Percentiles rank a stretch among this genome's conserved stretches.
phyloP scores from a whole-genome alignment of 2,329 filamentous ascomycete species.

The Beauveria bassiana region DNA sequence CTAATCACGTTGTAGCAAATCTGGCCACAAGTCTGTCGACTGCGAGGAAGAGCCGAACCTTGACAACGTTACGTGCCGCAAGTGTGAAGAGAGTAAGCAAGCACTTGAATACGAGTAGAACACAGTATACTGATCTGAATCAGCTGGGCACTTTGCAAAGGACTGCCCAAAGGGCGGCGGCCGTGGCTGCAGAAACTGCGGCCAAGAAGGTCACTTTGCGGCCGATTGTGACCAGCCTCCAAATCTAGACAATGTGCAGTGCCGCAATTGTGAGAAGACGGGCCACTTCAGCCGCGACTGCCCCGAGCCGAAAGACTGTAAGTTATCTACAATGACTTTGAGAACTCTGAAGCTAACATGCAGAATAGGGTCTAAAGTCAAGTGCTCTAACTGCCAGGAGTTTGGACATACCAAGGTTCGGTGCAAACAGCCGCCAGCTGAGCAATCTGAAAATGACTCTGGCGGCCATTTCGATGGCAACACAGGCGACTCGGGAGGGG shows the following conservation, averaged over 20 bases:
- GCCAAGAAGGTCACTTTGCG: conserved; percentile 50
- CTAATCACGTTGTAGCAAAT: conserved; percentile 27
- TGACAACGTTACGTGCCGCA: conserved; percentile 56
- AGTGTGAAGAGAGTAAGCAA: conserved; percentile 51
- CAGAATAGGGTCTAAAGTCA: conserved; percentile 31
- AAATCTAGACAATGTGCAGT: conserved; percentile 41
- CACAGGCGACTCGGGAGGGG: neutral
- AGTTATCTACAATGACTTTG: conserved; percentile 12
- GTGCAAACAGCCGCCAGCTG: conserved; percentile 25
- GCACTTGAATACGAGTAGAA: neutral
- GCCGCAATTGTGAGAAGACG: conserved; percentile 51
- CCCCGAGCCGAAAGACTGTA: conserved; percentile 42
- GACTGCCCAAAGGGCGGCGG: conserved; percentile 57
- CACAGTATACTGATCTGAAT: conserved; percentile 1
- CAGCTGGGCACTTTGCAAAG: conserved; percentile 53
- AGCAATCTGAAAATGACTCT: conserved; percentile 8
- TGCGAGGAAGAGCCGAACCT: conserved; percentile 55
- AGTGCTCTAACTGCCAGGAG: conserved; percentile 31
- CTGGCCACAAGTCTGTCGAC: conserved; percentile 42
- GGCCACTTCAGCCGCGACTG: conserved; percentile 59
- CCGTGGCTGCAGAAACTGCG: conserved; percentile 54
- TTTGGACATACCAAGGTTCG: conserved; percentile 32
- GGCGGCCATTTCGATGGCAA: conserved; percentile 4
- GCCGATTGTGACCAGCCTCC: conserved; percentile 42
- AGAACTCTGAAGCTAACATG: conserved; percentile 14